Evolutionary conservation across 306 rosid genomes (phyloP).

Genomic region (Bauhinia variegata): DNA sequence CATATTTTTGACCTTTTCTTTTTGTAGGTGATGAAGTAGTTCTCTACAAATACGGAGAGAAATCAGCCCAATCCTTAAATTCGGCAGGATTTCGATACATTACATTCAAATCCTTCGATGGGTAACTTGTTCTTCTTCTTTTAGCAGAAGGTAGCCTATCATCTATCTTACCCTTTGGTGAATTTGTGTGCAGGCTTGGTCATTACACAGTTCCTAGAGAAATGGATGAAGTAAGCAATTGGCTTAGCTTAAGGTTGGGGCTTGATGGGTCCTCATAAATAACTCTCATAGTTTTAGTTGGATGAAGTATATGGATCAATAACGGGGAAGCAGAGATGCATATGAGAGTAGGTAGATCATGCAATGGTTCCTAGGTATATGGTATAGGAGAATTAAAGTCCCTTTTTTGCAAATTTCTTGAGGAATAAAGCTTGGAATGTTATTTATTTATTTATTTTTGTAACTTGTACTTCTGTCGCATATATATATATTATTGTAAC

Average conservation of each 20-base stretch:
- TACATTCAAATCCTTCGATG: conserved; percentile 78
- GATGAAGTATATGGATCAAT: conserved; percentile 37
- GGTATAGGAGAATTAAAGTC: conserved; percentile 46
- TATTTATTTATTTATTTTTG: conserved; percentile 48
- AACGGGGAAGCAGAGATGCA: conserved; percentile 36
- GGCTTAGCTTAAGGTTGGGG: conserved; percentile 82
- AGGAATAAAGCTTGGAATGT: conserved; percentile 42
- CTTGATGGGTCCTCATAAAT: conserved; percentile 63
- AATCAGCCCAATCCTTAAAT: conserved; percentile 69
- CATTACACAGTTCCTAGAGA: conserved; percentile 94
- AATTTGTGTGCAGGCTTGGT: conserved; percentile 72
- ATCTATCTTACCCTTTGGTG: conserved; percentile 18
- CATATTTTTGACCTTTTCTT: too few relatives aligned
- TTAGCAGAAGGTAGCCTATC: not conserved
- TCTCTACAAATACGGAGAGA: conserved; percentile 72
- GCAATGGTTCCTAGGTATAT: conserved; percentile 53
- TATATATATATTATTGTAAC: conserved; percentile 40
- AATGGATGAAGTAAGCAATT: conserved; percentile 91
- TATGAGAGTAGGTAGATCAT: conserved; percentile 43
- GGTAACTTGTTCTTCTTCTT: conserved; percentile 49
- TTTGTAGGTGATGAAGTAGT: conserved; percentile 77
- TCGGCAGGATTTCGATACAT: conserved; percentile 81
- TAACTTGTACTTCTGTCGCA: conserved; percentile 21
- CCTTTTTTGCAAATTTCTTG: conserved; percentile 41
- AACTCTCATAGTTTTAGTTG: conserved; percentile 9